Base-by-base conservation (phyloP, 2,329 filamentous ascomycete species). In the Xylariales sp. region DNA sequence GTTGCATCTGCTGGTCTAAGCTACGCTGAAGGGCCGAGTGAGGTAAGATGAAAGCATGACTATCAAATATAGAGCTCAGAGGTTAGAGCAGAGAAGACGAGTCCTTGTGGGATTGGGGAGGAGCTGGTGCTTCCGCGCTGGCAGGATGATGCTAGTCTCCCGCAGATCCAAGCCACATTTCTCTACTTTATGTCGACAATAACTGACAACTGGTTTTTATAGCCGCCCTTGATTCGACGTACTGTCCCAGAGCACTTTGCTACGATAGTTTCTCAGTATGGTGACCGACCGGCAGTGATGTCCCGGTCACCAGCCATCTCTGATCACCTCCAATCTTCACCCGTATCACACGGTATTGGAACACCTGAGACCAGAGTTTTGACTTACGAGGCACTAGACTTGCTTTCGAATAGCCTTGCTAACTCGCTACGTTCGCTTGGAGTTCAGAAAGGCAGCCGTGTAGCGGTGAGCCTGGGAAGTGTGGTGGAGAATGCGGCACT, bases 401-500 rank as follows among this genome's bases (percentile, higher is more conserved):
- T 72, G 3, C 72, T 78, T 41, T 95, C 88, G 45, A 91, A 89
- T 67, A 70, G 74, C 3, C 68, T 95, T 7, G 88, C 89, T 1
- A 67, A 74, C 35, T 85, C 87, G 0, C 66, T 96, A 13, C 65
- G 74, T 17, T 76, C 76, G 0, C 65, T 83, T 0, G 88, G 88
- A 4, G 85, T 96, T 1, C 70, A 66, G 43, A 94, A 90, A 54
- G 89, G 88, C 5, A 84, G 94, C 56, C 76, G 88, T 21, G 86
- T 97, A 10, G 90, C 87, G 12, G 80, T 96, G 18, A 91, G 83
- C 43, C 66, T 96, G 36, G 91, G 91, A 13, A 97, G 95, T 61
- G 83, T 81, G 29, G 69, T 83, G 49, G 89, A 95, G 60, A 91
- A 88, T 57, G 88, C 87, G 4, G 82, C 83, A 34, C 74, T 93